Evolutionary conservation across 2,329 filamentous ascomycete genomes (phyloP).

Genomic region (Aureobasidium sp.): DNA sequence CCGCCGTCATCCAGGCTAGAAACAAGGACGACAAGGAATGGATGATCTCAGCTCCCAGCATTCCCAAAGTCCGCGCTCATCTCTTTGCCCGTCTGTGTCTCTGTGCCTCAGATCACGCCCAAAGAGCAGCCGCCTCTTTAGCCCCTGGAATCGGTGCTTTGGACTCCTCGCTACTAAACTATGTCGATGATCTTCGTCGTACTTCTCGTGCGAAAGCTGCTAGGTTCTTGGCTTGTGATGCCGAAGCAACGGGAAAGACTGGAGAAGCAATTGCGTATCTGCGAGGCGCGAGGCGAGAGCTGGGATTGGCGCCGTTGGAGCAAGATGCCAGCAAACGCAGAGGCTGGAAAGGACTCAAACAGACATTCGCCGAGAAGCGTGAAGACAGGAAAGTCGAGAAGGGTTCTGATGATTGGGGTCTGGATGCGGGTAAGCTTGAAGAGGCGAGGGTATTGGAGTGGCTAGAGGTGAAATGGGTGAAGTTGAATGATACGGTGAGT

Average conservation of each 20-base stretch:
- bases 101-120: constrained; percentile 79
- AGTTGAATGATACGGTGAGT: constrained; percentile 81
- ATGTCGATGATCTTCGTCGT: constrained; percentile 65
- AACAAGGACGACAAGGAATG: constrained; percentile 83
- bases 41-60: constrained; percentile 89
- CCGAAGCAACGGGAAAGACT: constrained; percentile 71
- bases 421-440: constrained; percentile 79
- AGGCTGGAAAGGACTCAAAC: constrained; percentile 58
- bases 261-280: constrained; percentile 86
- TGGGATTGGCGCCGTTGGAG: constrained; percentile 51
- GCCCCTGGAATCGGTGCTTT: constrained; percentile 41
- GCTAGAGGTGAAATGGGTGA: constrained; percentile 81
- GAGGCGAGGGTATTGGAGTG: constrained; percentile 80
- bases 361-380: constrained; percentile 64
- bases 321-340: constrained; percentile 38
- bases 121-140: constrained; percentile 54
- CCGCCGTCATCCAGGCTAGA: constrained; percentile 68
- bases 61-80: constrained; percentile 81
- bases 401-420: constrained; percentile 58
- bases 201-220: constrained; percentile 78
- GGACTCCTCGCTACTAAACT: constrained; percentile 59
- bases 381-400: constrained; percentile 75
- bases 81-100: constrained; percentile 83
- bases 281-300: constrained; percentile 63
- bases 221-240: constrained; percentile 83